Evolutionary conservation across 1,139 yeast species (phyloP), one percentile per base, ranked within the genome.

Genomic region (Taphrina flavorubra): DNA sequence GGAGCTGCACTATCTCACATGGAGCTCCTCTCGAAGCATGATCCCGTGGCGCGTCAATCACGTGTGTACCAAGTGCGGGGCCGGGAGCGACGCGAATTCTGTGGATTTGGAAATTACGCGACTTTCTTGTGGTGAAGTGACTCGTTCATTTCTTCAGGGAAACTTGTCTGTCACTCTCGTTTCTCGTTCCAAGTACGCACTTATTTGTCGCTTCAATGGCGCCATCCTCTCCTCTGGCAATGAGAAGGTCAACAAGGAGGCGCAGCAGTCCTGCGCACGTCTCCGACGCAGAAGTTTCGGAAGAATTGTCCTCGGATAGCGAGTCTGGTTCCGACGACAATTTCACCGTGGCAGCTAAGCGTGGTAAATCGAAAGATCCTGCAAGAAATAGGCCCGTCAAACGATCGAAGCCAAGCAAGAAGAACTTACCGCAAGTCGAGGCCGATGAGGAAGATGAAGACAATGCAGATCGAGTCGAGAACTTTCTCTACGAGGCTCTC

Each of bases 401-500:
- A n/a, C 11, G 49, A 10, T 3, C 60, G 10, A 56, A 40, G 36
- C 46, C 25, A 8, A 58, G 20, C 20, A 58, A 34, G 40, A 58
- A n/a, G 20, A 11, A 8, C 2, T 3, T 6, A 18, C 46, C 13
- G 1, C 16, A 20, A 14, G 62, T 36, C 20, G 62, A 58, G 16
- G 37, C 25, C 8, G 62, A 44, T 8, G 46, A 37, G 11, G 49
- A 40, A n/a, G 49, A 39, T 1, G 60, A 56, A 13, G 62, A 44
- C 11, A 53, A 58, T 39, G 16, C 62, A 6, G 25, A 58, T 31
- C 42, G 62, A 20, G 62, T 42, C n/a, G 62, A 58, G 42, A 58
- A 58, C 20, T 58, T 42, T 16, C 47, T 64, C 8, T 51, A 58
- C 46, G 74, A 75, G 47, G 78, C 78, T 5, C 71, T 78, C 18